phyloP scores from a whole-genome alignment of 768 basidiomycete species.

The Clitopilus passeckerianus region DNA sequence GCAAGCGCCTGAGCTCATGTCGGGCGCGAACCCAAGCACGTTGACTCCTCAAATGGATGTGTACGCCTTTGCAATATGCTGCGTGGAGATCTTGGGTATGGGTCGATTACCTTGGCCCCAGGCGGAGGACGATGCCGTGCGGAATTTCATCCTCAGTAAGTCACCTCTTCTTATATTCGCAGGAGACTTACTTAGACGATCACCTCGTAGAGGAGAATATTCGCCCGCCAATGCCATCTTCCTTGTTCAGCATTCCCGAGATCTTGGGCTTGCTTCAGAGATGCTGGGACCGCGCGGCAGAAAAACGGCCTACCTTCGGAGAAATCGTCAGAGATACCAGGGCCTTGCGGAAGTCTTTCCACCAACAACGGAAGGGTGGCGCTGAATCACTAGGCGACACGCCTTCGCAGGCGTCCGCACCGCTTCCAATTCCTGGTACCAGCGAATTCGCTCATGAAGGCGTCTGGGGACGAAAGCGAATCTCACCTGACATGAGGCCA shows the following conservation, averaged over 20 bases:
- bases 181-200: neutral
- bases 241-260: constrained; percentile 24
- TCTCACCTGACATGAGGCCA: constrained; percentile 38
- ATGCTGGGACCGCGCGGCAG: constrained; percentile 57
- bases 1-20: constrained; percentile 64
- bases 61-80: constrained; percentile 64
- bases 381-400: no score
- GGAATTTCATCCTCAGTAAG: constrained; percentile 45
- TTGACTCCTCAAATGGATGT: constrained; percentile 57
- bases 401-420: neutral
- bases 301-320: constrained; percentile 47
- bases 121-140: constrained; percentile 47
- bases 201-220: constrained; percentile 36
- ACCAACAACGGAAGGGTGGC: constrained; percentile 19
- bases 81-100: constrained; percentile 57
- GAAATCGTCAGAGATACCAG: constrained; percentile 41
- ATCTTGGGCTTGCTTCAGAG: constrained; percentile 39
- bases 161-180: neutral
- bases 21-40: constrained; percentile 26
- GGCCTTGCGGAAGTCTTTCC: constrained; percentile 35
- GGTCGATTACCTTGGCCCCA: constrained; percentile 56
- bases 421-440: neutral
- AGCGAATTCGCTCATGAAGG: constrained; percentile 2
- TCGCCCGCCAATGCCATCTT: constrained; percentile 44
- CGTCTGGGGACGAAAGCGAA: constrained; percentile 15